Evolutionary conservation across 208 protist species (phyloP), one percentile per base, ranked within the genome.

Genomic region (Novymonas esmeraldas): DNA sequence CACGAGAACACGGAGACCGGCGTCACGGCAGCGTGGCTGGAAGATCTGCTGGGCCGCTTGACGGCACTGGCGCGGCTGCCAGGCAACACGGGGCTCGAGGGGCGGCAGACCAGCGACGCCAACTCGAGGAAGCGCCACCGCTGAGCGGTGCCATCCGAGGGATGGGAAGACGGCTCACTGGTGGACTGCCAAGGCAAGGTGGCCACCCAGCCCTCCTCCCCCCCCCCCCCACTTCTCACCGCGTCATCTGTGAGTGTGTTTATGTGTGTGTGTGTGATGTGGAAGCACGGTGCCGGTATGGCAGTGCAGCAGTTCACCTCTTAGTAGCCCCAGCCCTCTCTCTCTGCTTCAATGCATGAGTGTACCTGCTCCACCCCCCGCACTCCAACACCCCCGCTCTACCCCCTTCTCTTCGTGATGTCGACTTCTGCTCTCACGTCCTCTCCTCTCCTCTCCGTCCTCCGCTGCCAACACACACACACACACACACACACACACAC

Each of bases 11-110:
- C 46, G 16, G 48, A 34, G 34, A 56, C 49, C 1, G 73, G 82
- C 26, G 59, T 95, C 24, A 95, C 82, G 5, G 57, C 65, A 60
- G 60, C 29, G 63, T 87, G 79, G 79, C 38, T 95, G 20, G 57
- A 36, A 16, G 77, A 80, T 6, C 74, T 89, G 29, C 33, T 93
- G 49, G 18, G 33, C n/a, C 77, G 79, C 11, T 70, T 82, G 33
- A 31, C 79, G 24, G 55, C 42, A 6, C 44, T 94, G 20, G 75
- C 75, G 20, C 55, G 24, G 18, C n/a, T 89, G n/a, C 28, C 65
- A 41, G 65, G 66, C 48, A 77, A 77, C 57, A 77, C 58, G 9
- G 71, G 71, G 6, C 44, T 76, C 55, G 44, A 22, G 4, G 38
- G 16, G 34, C 26, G 24, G 7, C n/a, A 20, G 14, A 20, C 24